Evolutionary conservation across 371 early-diverging fungal species (phyloP), one percentile per base, ranked within the genome.

Genomic region (Syncephalastrum monosporum): DNA sequence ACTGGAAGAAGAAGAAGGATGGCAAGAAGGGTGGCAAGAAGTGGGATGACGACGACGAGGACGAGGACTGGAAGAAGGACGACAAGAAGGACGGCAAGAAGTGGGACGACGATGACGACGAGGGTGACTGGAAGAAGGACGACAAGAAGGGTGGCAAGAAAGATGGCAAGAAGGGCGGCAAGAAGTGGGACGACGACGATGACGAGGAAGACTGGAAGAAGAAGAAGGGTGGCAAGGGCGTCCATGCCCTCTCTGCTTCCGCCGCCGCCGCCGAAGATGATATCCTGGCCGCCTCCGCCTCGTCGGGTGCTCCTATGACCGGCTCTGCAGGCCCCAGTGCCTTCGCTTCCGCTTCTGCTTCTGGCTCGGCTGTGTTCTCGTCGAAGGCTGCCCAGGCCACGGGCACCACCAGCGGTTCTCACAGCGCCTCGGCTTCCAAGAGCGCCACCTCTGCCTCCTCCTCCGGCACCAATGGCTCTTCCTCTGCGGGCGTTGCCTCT

Each of bases 221-320:
- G 47, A 23, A 23, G 19, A 46, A 46, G 47, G 47, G 47, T 12
- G 47, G 47, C 47, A 46, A 46, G 47, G 47, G 47, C 23, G n/a
- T 23, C 23, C 19, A 23, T 15, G 47, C 47, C n/a, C 47, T 23
- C 47, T 46, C 47, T 46, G 16, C 47, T 16, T 16, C 47, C 47
- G 45, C 45, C 7, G 4, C 29, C 29, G 29, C 6, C 7, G 29
- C 4, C 29, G 38, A 33, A 27, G 7, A 7, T 10, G 38, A 10
- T 33, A 33, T 33, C 10, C 38, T 33, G 38, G 38, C 38, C 38
- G 38, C 38, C 10, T 33, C 38, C 10, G 38, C 38, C 38, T 33
- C 38, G 38, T 33, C 38, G 5, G 38, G 38, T 10, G 38, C 38
- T 33, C 38, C 38, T 10, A 3, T 33, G 38, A 33, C 38, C 38